Conservation (phyloP, 495 filamentous ascomycete genomes). For the Evernia prunastri region DNA sequence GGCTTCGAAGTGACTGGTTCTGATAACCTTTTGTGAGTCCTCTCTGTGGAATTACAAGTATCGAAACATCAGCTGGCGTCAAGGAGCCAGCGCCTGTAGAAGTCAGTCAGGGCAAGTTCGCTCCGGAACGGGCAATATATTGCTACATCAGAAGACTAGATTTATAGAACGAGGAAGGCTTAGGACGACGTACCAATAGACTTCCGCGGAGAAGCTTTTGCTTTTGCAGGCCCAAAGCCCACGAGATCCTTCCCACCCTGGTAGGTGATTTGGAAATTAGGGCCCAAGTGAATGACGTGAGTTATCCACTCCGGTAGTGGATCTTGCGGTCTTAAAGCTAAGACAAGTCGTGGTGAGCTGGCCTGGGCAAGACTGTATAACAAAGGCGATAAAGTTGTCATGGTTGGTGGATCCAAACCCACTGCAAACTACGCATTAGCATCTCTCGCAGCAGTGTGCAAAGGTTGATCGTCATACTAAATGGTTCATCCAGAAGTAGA, state of each 20-base stretch:
- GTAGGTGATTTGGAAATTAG: conserved; percentile 49
- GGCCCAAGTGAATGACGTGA: conserved; percentile 63
- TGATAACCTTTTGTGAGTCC: not conserved
- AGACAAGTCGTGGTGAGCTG: conserved; percentile 60
- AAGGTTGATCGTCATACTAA: conserved; percentile 49
- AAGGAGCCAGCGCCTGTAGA: not conserved
- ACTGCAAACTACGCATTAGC: conserved; percentile 38
- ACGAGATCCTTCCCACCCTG: conserved; percentile 53
- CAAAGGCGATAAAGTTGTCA: conserved; percentile 59
- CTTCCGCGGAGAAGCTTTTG: not conserved
- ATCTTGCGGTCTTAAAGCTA: conserved; percentile 79
- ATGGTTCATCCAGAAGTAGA: conserved; percentile 85
- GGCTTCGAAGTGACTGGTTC: not conserved
- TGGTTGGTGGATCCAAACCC: conserved; percentile 83
- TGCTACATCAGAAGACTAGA: not conserved
- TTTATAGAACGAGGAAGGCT: not conserved
- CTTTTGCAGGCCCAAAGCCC: conserved; percentile 22
- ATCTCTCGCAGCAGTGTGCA: not conserved
- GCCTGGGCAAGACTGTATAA: conserved; percentile 58
- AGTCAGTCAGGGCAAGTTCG: not conserved
- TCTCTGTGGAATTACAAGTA: not conserved
- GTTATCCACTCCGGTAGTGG: conserved; percentile 84
- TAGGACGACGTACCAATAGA: not conserved
- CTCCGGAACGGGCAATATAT: not conserved
- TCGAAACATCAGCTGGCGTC: not conserved